phyloP scores from a whole-genome alignment of 306 rosid species.

The Cucumis cinereus region DNA sequence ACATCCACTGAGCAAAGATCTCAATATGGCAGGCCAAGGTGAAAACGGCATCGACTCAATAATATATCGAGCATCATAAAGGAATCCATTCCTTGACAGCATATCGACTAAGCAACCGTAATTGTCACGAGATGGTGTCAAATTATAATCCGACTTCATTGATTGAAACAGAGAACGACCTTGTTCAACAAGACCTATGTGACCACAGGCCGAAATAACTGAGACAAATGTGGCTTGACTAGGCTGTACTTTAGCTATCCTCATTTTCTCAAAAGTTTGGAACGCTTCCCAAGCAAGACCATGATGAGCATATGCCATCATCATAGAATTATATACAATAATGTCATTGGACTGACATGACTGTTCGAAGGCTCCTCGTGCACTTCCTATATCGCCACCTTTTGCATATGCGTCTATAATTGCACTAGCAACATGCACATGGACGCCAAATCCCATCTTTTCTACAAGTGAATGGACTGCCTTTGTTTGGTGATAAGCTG shows the following conservation, averaged over 20 bases:
- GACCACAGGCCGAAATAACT: slow-evolving; percentile 39
- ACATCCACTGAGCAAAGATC: slow-evolving; percentile 48
- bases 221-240: slow-evolving; percentile 44
- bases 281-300: slow-evolving; percentile 34
- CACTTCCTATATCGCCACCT: slow-evolving; percentile 34
- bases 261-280: slow-evolving; percentile 29
- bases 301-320: slow-evolving; percentile 40
- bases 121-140: slow-evolving; percentile 28
- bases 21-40: slow-evolving; percentile 48
- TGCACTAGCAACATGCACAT: slow-evolving; percentile 37
- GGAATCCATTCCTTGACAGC: slow-evolving; percentile 38
- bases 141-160: slow-evolving; percentile 17
- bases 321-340: slow-evolving; percentile 38
- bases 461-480: slow-evolving; percentile 23
- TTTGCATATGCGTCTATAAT: slow-evolving; percentile 50
- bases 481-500: slow-evolving; percentile 26
- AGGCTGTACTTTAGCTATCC: slow-evolving; percentile 24
- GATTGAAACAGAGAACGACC: slow-evolving; percentile 25
- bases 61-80: slow-evolving; percentile 26
- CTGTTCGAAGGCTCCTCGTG: slow-evolving; percentile 21
- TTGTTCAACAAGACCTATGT: slow-evolving; percentile 32
- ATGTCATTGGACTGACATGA: slow-evolving; percentile 22
- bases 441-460: slow-evolving; percentile 36
- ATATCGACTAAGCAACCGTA: slow-evolving; percentile 47
- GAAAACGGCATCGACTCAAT: slow-evolving; percentile 38